Base-by-base conservation (phyloP, 495 filamentous ascomycete species). In the Talaromyces trachyspermus region DNA sequence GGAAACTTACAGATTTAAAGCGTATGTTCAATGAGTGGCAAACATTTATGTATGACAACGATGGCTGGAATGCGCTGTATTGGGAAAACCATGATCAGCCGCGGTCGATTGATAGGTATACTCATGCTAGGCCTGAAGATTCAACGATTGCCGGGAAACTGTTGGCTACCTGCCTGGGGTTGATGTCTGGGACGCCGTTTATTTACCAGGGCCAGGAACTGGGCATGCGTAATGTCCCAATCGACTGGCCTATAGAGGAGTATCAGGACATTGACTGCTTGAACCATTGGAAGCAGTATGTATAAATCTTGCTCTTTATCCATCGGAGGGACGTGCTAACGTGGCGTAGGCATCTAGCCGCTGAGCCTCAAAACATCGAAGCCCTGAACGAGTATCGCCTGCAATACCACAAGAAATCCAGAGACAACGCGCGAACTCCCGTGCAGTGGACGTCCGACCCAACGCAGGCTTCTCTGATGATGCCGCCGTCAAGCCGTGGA, bases 121-220 rank as follows among this genome's bases (percentile, higher is more conserved):
- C 72, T 5, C 66, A 76, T 47, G 66, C 67, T 2, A 63, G 63
- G 2, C 72, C 75, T 2, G 61, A 74, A 43, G 53, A 64, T 26
- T 68, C 78, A 18, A 51, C 61, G 17, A 40, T 63, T 3, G 66
- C 72, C 0, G 76, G 77, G 0, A 88, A 88, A 61, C 73, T 84
- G 65, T 58, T 89, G 30, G 78, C 80, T 0, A 68, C 81, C 15
- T 68, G 79, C 56, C 60, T 83, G 54, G 67, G 69, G 3, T 57
- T 81, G 19, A 60, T 84, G 49, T 76, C 74, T 2, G 86, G 86
- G 2, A 87, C 85, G 0, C 68, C 84, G 1, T 89, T 85, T 56
- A 55, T 88, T 4, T 88, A 85, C 51, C 84, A 89, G 53, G 86
- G 86, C 7, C 82, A 90, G 54, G 85, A 90, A 52, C 62, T 89